phyloP scores from a whole-genome alignment of 1,284 basidiomycete species.

The Puccinia brachypodii region DNA sequence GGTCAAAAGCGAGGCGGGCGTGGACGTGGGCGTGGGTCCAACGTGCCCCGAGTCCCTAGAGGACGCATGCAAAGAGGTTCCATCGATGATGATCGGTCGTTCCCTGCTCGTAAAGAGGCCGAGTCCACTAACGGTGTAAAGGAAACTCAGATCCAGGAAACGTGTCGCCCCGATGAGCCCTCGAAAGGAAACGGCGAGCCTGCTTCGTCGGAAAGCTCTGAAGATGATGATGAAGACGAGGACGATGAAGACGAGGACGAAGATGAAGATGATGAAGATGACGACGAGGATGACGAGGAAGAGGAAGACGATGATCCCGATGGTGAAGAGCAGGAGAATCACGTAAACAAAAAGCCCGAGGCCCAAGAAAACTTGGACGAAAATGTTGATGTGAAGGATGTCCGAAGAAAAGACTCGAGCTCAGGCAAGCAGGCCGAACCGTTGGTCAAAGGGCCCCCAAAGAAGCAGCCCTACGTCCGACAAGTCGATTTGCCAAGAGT shows the following conservation, averaged over 20 bases:
- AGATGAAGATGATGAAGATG: background rate
- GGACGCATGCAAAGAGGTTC: constrained; percentile 3
- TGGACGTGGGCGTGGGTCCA: constrained; percentile 20
- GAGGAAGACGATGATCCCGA: background rate
- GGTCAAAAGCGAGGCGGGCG: background rate
- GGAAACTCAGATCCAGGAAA: background rate
- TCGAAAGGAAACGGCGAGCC: background rate
- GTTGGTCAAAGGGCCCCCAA: background rate
- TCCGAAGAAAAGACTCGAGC: background rate
- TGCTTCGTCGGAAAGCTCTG: background rate
- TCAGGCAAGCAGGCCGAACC: background rate
- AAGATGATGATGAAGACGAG: constrained; percentile 16
- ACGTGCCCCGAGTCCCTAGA: constrained; percentile 9
- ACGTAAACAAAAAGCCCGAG: background rate
- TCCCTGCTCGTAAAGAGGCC: background rate
- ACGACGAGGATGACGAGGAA: background rate
- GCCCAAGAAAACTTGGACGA: background rate
- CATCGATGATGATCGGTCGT: background rate
- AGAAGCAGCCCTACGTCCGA: constrained; percentile 37
- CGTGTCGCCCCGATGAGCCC: background rate
- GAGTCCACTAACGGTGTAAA: background rate
- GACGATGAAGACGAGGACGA: constrained; percentile 12
- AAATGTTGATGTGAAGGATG: background rate
- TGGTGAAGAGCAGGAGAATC: constrained; percentile 2
- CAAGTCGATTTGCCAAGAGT: constrained; percentile 42